Base-by-base conservation (phyloP, 306 rosid genomes). In the Rubus idaeus region DNA sequence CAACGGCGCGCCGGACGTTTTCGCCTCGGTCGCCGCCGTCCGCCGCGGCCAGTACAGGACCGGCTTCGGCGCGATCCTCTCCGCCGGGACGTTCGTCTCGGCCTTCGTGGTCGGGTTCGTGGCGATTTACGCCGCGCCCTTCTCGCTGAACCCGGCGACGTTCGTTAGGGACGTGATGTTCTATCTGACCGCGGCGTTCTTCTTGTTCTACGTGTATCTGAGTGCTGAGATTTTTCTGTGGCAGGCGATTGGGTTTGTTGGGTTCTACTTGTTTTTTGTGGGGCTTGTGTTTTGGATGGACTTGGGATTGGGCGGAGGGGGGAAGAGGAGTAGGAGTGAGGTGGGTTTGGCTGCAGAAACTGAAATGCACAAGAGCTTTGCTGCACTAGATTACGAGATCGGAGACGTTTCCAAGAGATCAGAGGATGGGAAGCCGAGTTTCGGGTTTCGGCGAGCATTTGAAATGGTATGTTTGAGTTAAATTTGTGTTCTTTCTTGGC, bases 201-300 rank as follows among this genome's bases (percentile, higher is more conserved):
- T 89, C 70, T 80, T 95, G 77, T 95, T 95, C 82, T 95, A 92
- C 30, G 97, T 92, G 44, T 92, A 92, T 73, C 92, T 94, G 5
- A 90, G 89, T 68, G 97, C 98, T 6, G 96, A 92, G 96, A 94
- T 94, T 78, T 94, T 82, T 74, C 81, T 95, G 3, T 95, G 98
- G 98, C 98, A 95, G 76, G 98, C 98, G 0, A 40, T 87, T 72
- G 97, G 90, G 57, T 90, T 95, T 56, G 96, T 95, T 17, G 90
- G 75, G 63, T 95, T 95, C 53, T 92, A 95, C 77, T 56, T 90
- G 26, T 92, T 92, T 64, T 95, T 95, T 65, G 97, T 95, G 40
- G 96, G 89, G 26, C 75, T 95, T 41, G 98, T 95, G 86, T 92
- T 95, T 77, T 92, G 92, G 79, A 95, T 95, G 98, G 98, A 95